These are phyloP conservation scores for Pseudozyma pruni DNA, from an alignment of 1,284 basidiomycete species.

Conservation along the genomic window DNA sequence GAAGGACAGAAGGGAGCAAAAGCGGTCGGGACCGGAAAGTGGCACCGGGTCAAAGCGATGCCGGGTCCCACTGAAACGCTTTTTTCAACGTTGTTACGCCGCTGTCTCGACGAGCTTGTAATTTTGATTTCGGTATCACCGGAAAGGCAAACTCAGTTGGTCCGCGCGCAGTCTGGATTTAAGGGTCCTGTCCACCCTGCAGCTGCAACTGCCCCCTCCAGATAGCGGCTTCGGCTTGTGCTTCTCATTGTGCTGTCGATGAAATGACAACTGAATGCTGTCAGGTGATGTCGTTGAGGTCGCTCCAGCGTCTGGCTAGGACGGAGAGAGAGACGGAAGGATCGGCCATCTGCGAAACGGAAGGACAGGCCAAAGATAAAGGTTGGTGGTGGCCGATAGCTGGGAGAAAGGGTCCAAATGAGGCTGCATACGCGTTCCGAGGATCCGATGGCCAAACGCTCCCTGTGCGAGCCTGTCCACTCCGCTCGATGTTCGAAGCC, in stretches of 20 bases:
- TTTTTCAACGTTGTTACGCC: too few species aligned
- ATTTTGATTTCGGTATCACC: background rate
- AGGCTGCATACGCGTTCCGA: conserved; percentile 28
- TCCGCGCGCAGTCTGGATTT: conserved; percentile 2
- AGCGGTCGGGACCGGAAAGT: too few species aligned
- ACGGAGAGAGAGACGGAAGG: too few species aligned
- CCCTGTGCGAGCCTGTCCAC: background rate
- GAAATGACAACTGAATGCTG: too few species aligned
- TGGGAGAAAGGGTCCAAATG: background rate
- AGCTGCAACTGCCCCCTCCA: background rate
- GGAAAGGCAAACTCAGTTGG: background rate
- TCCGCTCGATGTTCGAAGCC: background rate
- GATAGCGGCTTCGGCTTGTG: too few species aligned
- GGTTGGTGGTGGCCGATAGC: background rate
- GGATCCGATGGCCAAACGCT: conserved; percentile 20
- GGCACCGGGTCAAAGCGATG: too few species aligned
- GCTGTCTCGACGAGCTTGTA: too few species aligned
- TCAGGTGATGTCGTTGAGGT: too few species aligned
- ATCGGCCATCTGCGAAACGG: conserved; percentile 4
- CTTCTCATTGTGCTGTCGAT: too few species aligned
- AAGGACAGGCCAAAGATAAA: conserved; percentile 7
- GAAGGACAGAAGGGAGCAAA: too few species aligned
- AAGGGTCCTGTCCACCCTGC: conserved; percentile 1
- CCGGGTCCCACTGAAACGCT: too few species aligned
- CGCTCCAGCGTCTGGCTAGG: too few species aligned